A percentile compares a stretch with the other conserved stretches of the same genome.
Conservation (phyloP, 495 filamentous ascomycete species). For the Aspergillus affinis region DNA sequence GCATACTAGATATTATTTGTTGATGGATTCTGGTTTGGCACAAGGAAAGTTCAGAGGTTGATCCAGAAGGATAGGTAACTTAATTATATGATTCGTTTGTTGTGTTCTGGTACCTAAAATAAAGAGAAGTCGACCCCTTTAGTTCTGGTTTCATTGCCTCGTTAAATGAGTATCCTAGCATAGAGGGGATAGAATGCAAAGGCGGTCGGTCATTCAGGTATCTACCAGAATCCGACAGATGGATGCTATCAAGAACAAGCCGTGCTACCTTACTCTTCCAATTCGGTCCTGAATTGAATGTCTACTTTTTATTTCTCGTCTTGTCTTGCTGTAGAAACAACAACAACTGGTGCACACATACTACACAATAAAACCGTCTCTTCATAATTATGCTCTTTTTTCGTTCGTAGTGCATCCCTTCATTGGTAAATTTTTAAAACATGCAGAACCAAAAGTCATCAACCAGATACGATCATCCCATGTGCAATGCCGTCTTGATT, state of each 20-base stretch:
- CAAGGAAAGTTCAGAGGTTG: too few relatives aligned
- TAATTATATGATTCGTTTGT: too few relatives aligned
- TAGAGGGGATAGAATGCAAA: neutral
- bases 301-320: neutral
- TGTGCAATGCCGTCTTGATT: neutral
- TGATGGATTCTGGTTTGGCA: too few relatives aligned
- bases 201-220: neutral
- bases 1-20: too few relatives aligned
- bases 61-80: too few relatives aligned
- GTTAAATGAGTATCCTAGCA: too few relatives aligned
- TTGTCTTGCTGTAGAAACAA: neutral
- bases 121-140: too few relatives aligned
- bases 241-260: too few relatives aligned
- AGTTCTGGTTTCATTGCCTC: too few relatives aligned
- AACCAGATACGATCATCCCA: constrained; percentile 10
- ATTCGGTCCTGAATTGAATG: neutral
- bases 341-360: neutral
- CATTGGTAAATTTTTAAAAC: constrained; percentile 14
- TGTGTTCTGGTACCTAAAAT: too few relatives aligned
- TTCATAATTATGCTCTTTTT: neutral
- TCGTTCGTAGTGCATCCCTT: constrained; percentile 13
- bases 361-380: neutral
- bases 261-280: too few relatives aligned
- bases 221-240: too few relatives aligned
- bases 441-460: constrained; percentile 14